Evolutionary conservation across 345 rosid genomes (phyloP), one percentile per base, ranked within the genome.

Genomic region (Eucalyptus erythrocorys): DNA sequence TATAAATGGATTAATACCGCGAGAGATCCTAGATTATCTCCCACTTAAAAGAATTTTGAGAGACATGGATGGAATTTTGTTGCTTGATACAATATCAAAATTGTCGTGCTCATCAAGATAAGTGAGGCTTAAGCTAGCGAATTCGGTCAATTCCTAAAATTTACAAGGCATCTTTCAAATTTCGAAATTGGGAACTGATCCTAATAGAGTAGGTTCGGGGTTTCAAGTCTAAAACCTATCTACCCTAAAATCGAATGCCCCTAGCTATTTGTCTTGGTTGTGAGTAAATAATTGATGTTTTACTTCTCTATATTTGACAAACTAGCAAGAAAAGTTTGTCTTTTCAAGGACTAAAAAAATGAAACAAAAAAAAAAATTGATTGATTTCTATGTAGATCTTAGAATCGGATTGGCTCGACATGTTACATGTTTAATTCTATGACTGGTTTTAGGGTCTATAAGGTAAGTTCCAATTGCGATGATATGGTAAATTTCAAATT

Each of bases 231-330:
- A 4, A 14, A 64, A 64, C 0, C 10, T n/a, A 7, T 8, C 8
- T 8, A 14, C 0, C 11, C 13, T 66, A 8, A 17, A 64, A n/a
- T 0, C 0, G 1, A 4, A 16, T 42, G 0, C 12, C 0, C 6
- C 1, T 32, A 3, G 5, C 19, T 16, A 68, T 68, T 68, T 68
- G 13, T 68, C 80, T 32, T 4, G 2, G 1, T 66, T 4, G 24
- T 66, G 16, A 64, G 79, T 32, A 5, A 68, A 34, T 4, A n/a
- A 16, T 0, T 21, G 6, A 16, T 34, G 80, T 66, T 66, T 4
- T 68, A 34, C 6, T 32, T 68, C 24, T 61, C 80, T 1, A 1
- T 10, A 1, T 64, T n/a, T n/a, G 37, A 15, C 14, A 64, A 64
- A 64, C 37, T 64, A 14, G 3, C 34, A 64, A 14, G 76, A n/a